These are phyloP conservation scores for Oryza meridionalis DNA, from an alignment of 176 grass and related monocot genomes.

Conservation along the genomic window DNA sequence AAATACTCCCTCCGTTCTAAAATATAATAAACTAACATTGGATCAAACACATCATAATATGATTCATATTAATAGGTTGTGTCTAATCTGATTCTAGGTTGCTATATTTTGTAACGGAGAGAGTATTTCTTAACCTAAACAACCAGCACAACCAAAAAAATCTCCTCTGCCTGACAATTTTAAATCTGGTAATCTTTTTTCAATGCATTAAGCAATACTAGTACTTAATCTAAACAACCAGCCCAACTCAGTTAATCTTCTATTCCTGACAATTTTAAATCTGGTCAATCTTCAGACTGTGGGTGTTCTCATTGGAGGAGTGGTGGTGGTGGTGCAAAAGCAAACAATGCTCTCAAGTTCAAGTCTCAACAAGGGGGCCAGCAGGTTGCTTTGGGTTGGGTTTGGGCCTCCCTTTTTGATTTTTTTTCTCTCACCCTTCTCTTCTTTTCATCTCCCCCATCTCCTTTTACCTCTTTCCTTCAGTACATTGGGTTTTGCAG, in stretches of 20 bases:
- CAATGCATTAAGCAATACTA: too few relatives aligned
- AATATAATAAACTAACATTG: too few relatives aligned
- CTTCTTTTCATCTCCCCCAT: constrained; percentile 45
- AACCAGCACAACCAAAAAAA: too few relatives aligned
- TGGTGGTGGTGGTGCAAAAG: constrained; percentile 16
- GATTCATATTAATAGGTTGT: too few relatives aligned
- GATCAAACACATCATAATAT: too few relatives aligned
- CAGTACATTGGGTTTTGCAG: constrained; percentile 58
- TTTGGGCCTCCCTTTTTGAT: background rate
- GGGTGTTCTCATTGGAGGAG: background rate
- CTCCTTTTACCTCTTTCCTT: constrained; percentile 24
- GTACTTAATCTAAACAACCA: background rate
- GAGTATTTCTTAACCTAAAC: too few relatives aligned
- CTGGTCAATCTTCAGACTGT: constrained; percentile 20
- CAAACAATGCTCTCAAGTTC: background rate
- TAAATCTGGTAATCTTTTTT: too few relatives aligned
- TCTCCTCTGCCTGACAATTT: too few relatives aligned
- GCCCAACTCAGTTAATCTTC: background rate
- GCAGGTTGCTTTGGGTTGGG: constrained; percentile 37
- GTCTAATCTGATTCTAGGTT: too few relatives aligned
- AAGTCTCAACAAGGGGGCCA: constrained; percentile 23
- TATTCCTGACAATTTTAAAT: constrained; percentile 23
- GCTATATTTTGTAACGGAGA: too few relatives aligned
- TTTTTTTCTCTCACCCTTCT: constrained; percentile 25
- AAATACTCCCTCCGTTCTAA: too few relatives aligned